Conservation (phyloP, 805 yeast genomes). For the Wickerhamiella vanderwaltii region DNA sequence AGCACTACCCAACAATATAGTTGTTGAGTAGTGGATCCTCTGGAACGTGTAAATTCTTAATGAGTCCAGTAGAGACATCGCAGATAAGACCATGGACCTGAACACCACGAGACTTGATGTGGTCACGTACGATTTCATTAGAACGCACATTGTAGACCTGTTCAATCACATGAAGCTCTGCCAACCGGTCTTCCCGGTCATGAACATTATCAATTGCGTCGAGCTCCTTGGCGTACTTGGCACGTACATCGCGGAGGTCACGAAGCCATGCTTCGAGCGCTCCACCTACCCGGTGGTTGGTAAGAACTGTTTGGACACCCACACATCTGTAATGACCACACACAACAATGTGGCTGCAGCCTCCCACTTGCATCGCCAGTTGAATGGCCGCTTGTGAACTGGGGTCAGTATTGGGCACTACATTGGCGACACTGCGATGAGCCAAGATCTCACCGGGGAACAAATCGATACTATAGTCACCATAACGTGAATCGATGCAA, state of each 20-base stretch:
- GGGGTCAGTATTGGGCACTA: constrained; percentile 53
- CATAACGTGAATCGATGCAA: constrained; percentile 83
- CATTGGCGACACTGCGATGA: constrained; percentile 78
- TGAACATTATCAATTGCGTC: constrained; percentile 39
- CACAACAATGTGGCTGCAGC: constrained; percentile 66
- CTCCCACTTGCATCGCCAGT: constrained; percentile 72
- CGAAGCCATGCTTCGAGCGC: constrained; percentile 60
- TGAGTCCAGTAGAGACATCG: constrained; percentile 64
- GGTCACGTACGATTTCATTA: constrained; percentile 56
- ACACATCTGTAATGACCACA: constrained; percentile 97
- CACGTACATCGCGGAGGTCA: constrained; percentile 54
- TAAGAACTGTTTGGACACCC: constrained; percentile 71
- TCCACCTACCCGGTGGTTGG: constrained; percentile 51
- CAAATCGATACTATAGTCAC: constrained; percentile 61
- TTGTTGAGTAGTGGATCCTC: constrained; percentile 21
- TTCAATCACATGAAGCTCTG: constrained; percentile 63
- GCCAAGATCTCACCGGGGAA: constrained; percentile 86
- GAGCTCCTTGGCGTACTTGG: constrained; percentile 41
- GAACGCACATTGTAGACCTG: constrained; percentile 53
- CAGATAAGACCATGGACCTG: constrained; percentile 76
- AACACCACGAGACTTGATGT: constrained; percentile 47
- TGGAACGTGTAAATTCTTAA: constrained; percentile 35
- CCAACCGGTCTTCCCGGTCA: constrained; percentile 46
- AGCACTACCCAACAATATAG: constrained; percentile 13
- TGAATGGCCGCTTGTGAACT: constrained; percentile 72